Base-by-base conservation (phyloP, 495 filamentous ascomycete species). In the Pseudotulostoma volvatum region DNA sequence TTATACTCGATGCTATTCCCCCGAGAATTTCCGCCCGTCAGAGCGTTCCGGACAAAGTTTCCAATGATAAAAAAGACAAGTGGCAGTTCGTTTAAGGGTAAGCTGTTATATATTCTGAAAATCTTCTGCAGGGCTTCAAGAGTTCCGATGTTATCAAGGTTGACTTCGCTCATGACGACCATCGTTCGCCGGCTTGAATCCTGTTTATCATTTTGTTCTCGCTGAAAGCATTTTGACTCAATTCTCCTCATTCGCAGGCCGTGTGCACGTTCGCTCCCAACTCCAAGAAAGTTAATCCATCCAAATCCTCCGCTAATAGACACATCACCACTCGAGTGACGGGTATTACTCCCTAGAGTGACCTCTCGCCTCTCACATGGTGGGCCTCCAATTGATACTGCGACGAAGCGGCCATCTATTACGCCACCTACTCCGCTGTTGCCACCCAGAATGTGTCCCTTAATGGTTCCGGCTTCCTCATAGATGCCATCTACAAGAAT, bases 251-350 rank as follows among this genome's bases (percentile, higher is more conserved):
- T 93, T 8, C 76, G 74, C 1, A 72, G 56, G 0, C 90, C 87
- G 8, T 77, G 73, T 17, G 84, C 84, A 36, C 87, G 79, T 54
- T 93, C 85, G 44, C 83, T 88, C 5, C 90, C 90, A 1, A 87
- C 72, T 15, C 92, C 90, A 0, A 94, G 59, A 54, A 96, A 96
- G 51, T 99, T 92, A 7, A 93, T 79, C 83, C 93, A 96, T 8
- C 90, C 92, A 51, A 95, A 93, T 1, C 83, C 86, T 14, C 81
- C 80, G 42, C 77, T 73, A 13, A 73, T 76, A 30, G 59, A 64
- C 16, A 63, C 48, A 45, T 78, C 70, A 46, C 69, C 65, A 14
- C 51, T 59, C 9, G 54, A 66, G 17, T 62, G 59, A 23, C 64
- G 68, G 25, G 66, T 72, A 37, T 58, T 71, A 20, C 82, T 70